Evolutionary conservation across 1,284 basidiomycete species (phyloP), one percentile per base, ranked within the genome.

Genomic region (Schizopora paradoxa): DNA sequence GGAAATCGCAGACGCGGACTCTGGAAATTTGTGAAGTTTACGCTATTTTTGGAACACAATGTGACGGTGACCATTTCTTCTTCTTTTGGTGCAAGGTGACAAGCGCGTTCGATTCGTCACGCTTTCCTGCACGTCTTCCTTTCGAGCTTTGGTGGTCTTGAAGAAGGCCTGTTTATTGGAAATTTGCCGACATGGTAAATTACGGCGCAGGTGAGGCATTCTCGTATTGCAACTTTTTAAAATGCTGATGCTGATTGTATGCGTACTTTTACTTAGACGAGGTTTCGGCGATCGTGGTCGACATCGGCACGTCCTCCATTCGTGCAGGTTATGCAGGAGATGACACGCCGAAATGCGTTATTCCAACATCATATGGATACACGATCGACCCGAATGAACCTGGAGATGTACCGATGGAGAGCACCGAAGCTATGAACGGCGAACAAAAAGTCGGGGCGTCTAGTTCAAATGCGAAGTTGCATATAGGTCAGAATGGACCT

Each of bases 251-350:
- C 35, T 11, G 19, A 34, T 4, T 40, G 6, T 10, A 27, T 48
- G 2, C 35, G 34, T 49, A 4, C 48, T 25, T 10, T 16, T 27
- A 28, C 31, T 14, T 52, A 91, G 91, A 93, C 62, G 91, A 94
- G 70, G 93, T 99, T 37, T 90, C 92, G 41, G 96, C 95, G 18
- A 72, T 99, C 45, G 96, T 99, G 29, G 70, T 99, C 45, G 96
- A 99, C 69, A 87, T 97, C 60, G 96, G 96, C 38, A 76, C 89
- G 29, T 87, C 89, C 38, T 86, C 91, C 14, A 72, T 93, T 49
- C 85, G 95, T 59, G 92, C 91, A 18, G 96, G 96, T 38, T 96
- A 95, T 64, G 95, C 96, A 13, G 96, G 96, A 41, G 95, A 99
- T 66, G 96, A 99, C 61, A 82, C 89, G 11, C 96, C 96, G 23